phyloP scores from a whole-genome alignment of 225 moss, liverwort and hornwort species.

The Bryoerythrophyllum caledonicum region DNA sequence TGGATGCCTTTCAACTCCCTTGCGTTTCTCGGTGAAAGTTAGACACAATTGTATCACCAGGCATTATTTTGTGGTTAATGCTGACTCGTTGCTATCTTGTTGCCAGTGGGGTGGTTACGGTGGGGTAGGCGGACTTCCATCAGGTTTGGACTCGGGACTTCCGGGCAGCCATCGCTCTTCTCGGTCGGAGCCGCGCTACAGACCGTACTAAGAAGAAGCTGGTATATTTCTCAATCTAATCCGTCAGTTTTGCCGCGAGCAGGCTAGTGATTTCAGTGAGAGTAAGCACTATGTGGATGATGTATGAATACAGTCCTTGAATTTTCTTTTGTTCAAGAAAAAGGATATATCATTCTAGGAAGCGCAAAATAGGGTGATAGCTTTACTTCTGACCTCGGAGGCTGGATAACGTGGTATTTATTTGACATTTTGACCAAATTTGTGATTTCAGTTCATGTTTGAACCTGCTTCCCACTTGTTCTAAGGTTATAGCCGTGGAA shows the following conservation, averaged over 20 bases:
- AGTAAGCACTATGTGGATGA: constrained; percentile 22
- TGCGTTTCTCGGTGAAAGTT: neutral
- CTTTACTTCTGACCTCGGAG: neutral
- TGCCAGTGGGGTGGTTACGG: constrained; percentile 91
- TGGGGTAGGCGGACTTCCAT: constrained; percentile 67
- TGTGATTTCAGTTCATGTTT: constrained; percentile 13
- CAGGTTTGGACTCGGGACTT: constrained; percentile 72
- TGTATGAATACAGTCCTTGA: neutral
- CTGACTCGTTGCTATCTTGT: constrained; percentile 30
- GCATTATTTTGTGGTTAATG: neutral
- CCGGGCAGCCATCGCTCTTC: constrained; percentile 72
- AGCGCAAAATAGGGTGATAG: constrained; percentile 19
- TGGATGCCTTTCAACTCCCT: constrained; percentile 4
- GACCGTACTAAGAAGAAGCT: constrained; percentile 68
- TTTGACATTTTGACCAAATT: constrained; percentile 1
- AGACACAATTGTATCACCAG: neutral
- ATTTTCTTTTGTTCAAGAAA: neutral
- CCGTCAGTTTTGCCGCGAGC: constrained; percentile 22
- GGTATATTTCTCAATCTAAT: constrained; percentile 15
- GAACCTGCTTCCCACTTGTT: neutral
- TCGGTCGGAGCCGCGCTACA: constrained; percentile 91
- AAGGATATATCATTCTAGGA: constrained; percentile 6
- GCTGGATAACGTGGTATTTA: constrained; percentile 29
- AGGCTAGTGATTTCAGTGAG: constrained; percentile 20
- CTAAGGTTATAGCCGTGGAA: neutral